Conservation (phyloP, 2,329 filamentous ascomycete species). For the Thelonectria rubi region DNA sequence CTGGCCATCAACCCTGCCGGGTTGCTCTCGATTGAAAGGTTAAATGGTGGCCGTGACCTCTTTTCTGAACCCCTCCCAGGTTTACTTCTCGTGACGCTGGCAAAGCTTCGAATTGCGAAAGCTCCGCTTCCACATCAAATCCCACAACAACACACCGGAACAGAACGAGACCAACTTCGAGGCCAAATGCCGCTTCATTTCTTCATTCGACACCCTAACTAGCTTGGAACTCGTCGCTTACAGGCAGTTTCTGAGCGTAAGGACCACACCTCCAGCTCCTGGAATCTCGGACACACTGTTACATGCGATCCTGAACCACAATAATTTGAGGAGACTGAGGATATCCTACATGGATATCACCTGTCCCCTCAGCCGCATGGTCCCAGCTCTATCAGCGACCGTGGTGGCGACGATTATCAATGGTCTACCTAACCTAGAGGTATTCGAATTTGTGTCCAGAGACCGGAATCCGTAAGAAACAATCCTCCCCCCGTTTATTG, state of each 20-base stretch:
- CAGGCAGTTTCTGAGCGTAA: not conserved
- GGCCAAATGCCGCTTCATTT: constrained; percentile 19
- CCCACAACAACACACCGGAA: not conserved
- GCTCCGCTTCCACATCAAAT: too few species aligned
- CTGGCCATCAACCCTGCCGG: constrained; percentile 25
- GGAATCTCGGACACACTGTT: constrained; percentile 20
- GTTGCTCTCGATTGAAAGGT: constrained; percentile 12
- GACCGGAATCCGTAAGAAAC: constrained; percentile 18
- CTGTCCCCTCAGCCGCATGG: not conserved
- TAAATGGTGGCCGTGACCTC: not conserved
- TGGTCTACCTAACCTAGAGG: constrained; percentile 17
- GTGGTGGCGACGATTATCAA: constrained; percentile 24
- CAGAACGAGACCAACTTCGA: not conserved
- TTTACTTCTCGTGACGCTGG: too few species aligned
- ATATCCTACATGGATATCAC: constrained; percentile 5
- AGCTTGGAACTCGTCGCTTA: constrained; percentile 16
- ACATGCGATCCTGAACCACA: constrained; percentile 31
- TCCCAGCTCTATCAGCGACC: constrained; percentile 23
- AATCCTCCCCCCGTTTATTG: not conserved
- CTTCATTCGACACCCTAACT: constrained; percentile 30
- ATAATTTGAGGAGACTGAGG: constrained; percentile 20
- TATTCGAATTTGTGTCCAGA: constrained; percentile 24
- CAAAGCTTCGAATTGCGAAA: too few species aligned
- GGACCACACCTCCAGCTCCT: constrained; percentile 5
- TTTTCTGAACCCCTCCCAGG: constrained; percentile 15